Evolutionary conservation across 75 land plant genomes (phyloP).

Genomic region (Sequoia sempervirens): DNA sequence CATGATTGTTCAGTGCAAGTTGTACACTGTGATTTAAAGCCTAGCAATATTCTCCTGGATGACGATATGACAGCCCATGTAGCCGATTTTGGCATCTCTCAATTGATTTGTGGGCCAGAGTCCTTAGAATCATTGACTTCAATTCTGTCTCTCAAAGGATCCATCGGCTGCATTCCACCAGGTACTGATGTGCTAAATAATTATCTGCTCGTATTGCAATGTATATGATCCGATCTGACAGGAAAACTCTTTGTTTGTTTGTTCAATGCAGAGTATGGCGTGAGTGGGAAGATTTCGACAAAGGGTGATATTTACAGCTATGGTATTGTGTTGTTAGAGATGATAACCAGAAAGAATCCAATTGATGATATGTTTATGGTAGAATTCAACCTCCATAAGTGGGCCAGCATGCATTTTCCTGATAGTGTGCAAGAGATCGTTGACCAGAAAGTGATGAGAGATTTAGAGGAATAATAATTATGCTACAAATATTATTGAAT

Average conservation of each 20-base stretch:
- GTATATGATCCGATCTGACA: not conserved
- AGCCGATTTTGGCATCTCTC: constrained; percentile 33
- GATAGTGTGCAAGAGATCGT: not conserved
- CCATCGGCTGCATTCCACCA: constrained; percentile 42
- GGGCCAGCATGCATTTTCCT: not conserved
- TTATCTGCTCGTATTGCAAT: not conserved
- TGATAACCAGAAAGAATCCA: constrained; percentile 1
- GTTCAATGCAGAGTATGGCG: constrained; percentile 5
- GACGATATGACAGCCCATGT: constrained; percentile 20
- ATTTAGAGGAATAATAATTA: not conserved
- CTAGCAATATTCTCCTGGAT: constrained; percentile 43
- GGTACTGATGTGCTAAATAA: constrained; percentile 10
- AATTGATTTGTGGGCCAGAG: constrained; percentile 6
- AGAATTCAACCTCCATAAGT: not conserved
- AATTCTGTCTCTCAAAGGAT: constrained; percentile 11
- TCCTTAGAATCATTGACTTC: not conserved
- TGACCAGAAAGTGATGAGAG: not conserved
- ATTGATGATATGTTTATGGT: not conserved
- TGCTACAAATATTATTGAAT: too few relatives aligned
- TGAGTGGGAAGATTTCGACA: not conserved
- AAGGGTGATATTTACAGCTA: constrained; percentile 13
- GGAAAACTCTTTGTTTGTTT: not conserved
- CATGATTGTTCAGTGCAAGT: constrained; percentile 15
- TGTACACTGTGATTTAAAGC: constrained; percentile 41
- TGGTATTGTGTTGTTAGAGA: constrained; percentile 3